These are phyloP conservation scores for Acer campestre DNA, from an alignment of 345 rosid genomes.

Conservation along the genomic window DNA sequence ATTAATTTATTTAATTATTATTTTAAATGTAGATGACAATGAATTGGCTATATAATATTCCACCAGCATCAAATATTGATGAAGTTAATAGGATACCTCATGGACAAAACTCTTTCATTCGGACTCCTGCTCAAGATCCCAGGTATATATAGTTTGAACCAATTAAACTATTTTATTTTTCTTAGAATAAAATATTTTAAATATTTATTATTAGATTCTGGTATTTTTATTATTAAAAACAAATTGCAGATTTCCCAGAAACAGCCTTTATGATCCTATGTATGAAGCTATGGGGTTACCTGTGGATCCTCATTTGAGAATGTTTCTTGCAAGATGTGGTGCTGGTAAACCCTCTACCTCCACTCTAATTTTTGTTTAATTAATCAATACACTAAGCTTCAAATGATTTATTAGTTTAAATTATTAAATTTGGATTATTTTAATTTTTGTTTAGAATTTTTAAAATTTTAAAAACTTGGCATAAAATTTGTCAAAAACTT, in stretches of 20 bases:
- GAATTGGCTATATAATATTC: not conserved
- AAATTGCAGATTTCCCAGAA: conserved; percentile 13
- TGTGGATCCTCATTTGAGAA: conserved; percentile 41
- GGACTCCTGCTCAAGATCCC: conserved; percentile 1
- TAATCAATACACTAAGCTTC: no score
- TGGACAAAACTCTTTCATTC: not conserved
- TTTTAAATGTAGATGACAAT: not conserved
- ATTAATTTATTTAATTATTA: no score
- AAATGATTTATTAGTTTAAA: no score
- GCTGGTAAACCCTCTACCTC: not conserved
- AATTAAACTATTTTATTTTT: not conserved
- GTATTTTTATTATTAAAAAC: no score
- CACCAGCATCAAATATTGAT: conserved; percentile 8
- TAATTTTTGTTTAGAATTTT: no score
- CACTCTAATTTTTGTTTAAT: not conserved
- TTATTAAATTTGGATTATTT: no score
- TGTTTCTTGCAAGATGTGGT: conserved; percentile 24
- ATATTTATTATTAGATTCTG: not conserved
- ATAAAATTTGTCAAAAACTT: not conserved
- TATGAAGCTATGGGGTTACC: conserved; percentile 46
- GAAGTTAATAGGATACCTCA: not conserved
- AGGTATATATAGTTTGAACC: conserved; percentile 12
- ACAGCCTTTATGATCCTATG: conserved; percentile 35
- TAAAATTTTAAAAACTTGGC: no score
- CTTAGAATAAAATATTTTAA: not conserved